Evolutionary conservation across 208 protist species (phyloP).

Genomic region (Acanthamoeba lenticulata): DNA sequence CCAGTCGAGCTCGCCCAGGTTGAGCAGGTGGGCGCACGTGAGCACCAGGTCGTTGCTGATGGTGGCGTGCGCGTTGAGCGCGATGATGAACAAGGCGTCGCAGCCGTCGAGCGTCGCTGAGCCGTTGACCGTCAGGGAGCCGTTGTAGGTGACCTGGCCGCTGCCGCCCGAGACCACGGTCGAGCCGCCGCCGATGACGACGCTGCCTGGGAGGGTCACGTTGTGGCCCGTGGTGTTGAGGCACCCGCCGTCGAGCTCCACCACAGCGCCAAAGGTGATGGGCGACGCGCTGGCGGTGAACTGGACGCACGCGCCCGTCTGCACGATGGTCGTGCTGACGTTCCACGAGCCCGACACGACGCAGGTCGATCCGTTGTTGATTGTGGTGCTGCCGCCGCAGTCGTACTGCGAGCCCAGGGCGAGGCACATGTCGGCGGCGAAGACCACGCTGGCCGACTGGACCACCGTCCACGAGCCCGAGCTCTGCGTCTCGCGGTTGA

Average conservation of each 20-base stretch:
- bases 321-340: slow-evolving; percentile 2
- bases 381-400: background rate
- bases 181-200: background rate
- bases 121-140: background rate
- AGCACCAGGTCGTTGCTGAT: background rate
- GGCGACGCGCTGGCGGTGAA: background rate
- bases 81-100: slow-evolving; percentile 6
- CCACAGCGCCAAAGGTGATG: slow-evolving; percentile 6
- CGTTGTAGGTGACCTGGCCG: slow-evolving; percentile 29
- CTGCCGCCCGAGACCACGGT: background rate
- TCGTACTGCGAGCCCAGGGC: background rate
- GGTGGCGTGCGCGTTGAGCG: background rate
- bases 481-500: background rate
- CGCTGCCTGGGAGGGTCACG: slow-evolving; percentile 46
- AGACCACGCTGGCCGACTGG: slow-evolving; percentile 10
- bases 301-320: background rate
- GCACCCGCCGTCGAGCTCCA: background rate
- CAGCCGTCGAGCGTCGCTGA: slow-evolving; percentile 21
- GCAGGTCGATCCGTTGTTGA: slow-evolving; percentile 5
- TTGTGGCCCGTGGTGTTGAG: slow-evolving; percentile 8
- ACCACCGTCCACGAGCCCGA: background rate
- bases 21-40: background rate
- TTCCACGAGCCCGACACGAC: slow-evolving; percentile 41
- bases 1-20: background rate
- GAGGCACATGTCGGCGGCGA: background rate